Conservation (phyloP, 805 yeast species). For the Metschnikowia picachoensis region DNA sequence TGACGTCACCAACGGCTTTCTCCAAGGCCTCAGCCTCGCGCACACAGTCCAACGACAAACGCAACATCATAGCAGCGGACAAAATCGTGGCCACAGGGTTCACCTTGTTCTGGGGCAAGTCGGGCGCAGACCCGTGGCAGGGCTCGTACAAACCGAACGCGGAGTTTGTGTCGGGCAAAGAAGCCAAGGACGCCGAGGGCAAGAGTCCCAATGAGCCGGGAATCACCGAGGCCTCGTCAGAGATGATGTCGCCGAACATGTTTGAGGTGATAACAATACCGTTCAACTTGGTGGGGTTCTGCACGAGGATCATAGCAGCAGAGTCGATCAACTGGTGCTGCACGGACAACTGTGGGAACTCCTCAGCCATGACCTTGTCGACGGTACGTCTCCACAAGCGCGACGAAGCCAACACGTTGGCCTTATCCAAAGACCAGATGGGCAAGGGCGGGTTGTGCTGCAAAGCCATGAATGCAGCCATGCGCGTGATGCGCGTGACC, state of each 20-base stretch:
- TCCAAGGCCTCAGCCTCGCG: slow-evolving; percentile 88
- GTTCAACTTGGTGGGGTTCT: slow-evolving; percentile 85
- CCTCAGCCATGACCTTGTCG: slow-evolving; percentile 74
- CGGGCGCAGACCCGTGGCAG: slow-evolving; percentile 98
- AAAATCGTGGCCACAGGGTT: slow-evolving; percentile 94
- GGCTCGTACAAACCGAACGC: slow-evolving; percentile 98
- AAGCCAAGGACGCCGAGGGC: slow-evolving; percentile 94
- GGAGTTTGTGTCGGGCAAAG: slow-evolving; percentile 90
- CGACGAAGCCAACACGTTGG: slow-evolving; percentile 93
- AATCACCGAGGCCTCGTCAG: slow-evolving; percentile 96
- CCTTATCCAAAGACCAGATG: slow-evolving; percentile 94
- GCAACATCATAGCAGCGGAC: slow-evolving; percentile 96
- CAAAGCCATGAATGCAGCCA: slow-evolving; percentile 96
- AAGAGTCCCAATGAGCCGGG: slow-evolving; percentile 96
- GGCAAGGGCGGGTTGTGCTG: slow-evolving; percentile 94
- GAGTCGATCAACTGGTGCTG: slow-evolving; percentile 97
- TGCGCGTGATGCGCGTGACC: slow-evolving; percentile 91
- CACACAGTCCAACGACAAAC: slow-evolving; percentile 76
- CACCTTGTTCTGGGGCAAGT: slow-evolving; percentile 79
- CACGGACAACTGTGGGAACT: slow-evolving; percentile 83
- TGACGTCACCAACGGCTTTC: slow-evolving; percentile 76
- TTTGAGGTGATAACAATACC: slow-evolving; percentile 91
- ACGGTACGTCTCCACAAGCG: slow-evolving; percentile 96
- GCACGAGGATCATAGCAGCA: slow-evolving; percentile 96
- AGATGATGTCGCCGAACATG: slow-evolving; percentile 97